Evolutionary conservation across 164 flowering plant genomes (phyloP), one percentile per base, ranked within the genome.

Genomic region (Berberis thunbergii): DNA sequence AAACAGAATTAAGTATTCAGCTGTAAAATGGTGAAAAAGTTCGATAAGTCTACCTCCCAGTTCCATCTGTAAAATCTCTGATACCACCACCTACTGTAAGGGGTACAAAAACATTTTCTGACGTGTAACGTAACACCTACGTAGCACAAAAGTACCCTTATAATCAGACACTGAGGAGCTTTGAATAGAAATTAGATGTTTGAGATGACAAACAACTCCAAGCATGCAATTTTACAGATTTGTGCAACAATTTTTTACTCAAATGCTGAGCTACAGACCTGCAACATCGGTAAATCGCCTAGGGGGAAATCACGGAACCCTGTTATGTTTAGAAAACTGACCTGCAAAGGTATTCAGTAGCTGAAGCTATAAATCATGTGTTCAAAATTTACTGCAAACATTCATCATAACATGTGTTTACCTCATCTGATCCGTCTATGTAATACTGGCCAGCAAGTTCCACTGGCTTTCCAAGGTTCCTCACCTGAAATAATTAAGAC

Each of bases 341-440:
- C 82, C 98, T 94, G 88, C 75, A 85, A 71, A 26, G 13, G 42
- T 64, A 42, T 60, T 38, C 26, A 42, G 44, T 66, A 70, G 41
- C 59, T 65, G 55, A 61, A 63, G 48, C 13, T 58, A 41, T 40
- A 49, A 26, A 50, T 39, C 9, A 55, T 6, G 52, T n/a, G n/a
- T 66, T 55, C 3, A 44, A 4, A 43, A 42, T 1, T 1, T 46
- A 52, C 13, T 4, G n/a, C 54, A 6, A 52, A 52, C 54, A 52
- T 7, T 6, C n/a, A 7, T 10, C n/a, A 10, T 4, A 41, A 57
- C 50, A 48, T 43, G 49, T 59, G 49, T 73, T 44, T 72, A 87
- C 99, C 89, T 94, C 99, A 85, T 94, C 99, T 73, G 99, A 97
- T 43, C 99, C 99, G 72, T 91, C 99, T 72, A 67, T 80, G 70